A percentile compares a stretch with the other conserved stretches of the same genome.
phyloP scores from a whole-genome alignment of 163 green algal species.

The Smithsoniella earleae region DNA sequence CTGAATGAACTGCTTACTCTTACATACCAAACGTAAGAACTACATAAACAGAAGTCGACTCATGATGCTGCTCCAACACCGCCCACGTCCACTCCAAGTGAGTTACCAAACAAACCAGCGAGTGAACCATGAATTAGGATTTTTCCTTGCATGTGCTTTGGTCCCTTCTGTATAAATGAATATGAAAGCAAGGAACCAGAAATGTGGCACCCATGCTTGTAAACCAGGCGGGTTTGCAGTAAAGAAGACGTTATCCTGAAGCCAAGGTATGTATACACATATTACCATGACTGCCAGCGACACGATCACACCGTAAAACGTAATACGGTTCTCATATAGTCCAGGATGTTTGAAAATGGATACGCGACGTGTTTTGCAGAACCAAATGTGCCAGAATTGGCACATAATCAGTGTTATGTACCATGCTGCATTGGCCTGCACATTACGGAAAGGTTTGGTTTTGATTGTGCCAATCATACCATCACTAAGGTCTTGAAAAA shows the following conservation, averaged over 20 bases:
- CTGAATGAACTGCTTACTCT: too few species aligned
- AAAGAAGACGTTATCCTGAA: constrained; percentile 29
- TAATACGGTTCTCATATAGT: constrained; percentile 9
- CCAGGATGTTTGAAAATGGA: constrained; percentile 18
- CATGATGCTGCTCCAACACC: too few species aligned
- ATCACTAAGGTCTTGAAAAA: background rate
- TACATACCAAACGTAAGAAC: too few species aligned
- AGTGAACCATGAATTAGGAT: background rate
- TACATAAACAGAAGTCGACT: too few species aligned
- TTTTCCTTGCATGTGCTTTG: background rate
- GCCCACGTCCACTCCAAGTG: too few species aligned
- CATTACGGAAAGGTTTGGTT: background rate
- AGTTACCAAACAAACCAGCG: constrained; percentile 22
- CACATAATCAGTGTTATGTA: constrained; percentile 40
- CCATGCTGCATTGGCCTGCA: constrained; percentile 37
- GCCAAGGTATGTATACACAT: constrained; percentile 13
- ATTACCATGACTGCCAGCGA: constrained; percentile 18
- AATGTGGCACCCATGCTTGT: constrained; percentile 25
- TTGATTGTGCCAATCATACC: too few species aligned
- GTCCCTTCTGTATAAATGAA: constrained; percentile 8
- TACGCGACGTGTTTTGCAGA: constrained; percentile 38
- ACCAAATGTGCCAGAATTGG: constrained; percentile 42
- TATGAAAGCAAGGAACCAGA: constrained; percentile 26
- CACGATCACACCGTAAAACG: constrained; percentile 21
- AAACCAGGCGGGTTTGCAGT: constrained; percentile 15